Percentiles rank a stretch among this genome's conserved stretches.
Evolutionary conservation across 306 rosid species (phyloP).

Genomic region (Begonia fuchsioides): DNA sequence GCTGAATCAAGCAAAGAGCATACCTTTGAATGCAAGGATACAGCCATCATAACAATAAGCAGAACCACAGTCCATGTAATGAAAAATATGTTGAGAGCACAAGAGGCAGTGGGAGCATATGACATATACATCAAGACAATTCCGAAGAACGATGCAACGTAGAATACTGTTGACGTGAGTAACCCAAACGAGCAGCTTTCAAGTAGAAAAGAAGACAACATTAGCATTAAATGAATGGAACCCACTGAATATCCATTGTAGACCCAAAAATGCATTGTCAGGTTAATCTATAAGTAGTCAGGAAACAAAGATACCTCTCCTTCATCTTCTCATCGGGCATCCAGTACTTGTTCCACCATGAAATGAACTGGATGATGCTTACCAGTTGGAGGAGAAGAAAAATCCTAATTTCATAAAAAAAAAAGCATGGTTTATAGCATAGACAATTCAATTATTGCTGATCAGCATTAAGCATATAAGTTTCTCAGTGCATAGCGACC

Average conservation of each 20-base stretch:
- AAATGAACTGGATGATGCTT: constrained; percentile 71
- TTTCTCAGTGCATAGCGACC: too few species aligned
- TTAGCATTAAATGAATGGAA: too few species aligned
- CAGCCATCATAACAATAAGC: constrained; percentile 45
- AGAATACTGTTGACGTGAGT: constrained; percentile 51
- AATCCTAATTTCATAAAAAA: constrained; percentile 16
- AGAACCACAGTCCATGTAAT: constrained; percentile 77
- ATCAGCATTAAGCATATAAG: too few species aligned
- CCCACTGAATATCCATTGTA: too few species aligned
- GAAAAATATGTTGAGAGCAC: constrained; percentile 69
- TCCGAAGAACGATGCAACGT: constrained; percentile 51
- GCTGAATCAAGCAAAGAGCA: neutral
- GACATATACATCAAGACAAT: constrained; percentile 38
- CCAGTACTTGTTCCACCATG: constrained; percentile 88
- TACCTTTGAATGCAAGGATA: constrained; percentile 75
- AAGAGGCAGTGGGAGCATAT: constrained; percentile 34
- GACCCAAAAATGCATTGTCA: too few species aligned
- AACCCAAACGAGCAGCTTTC: constrained; percentile 71
- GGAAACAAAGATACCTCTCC: constrained; percentile 29
- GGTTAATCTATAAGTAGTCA: too few species aligned
- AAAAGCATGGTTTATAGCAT: neutral
- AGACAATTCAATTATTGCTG: too few species aligned
- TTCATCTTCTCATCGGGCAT: constrained; percentile 49
- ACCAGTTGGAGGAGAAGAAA: constrained; percentile 53
- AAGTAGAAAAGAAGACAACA: constrained; percentile 8